Evolutionary conservation across 73 alveolate species (phyloP).

Genomic region (Paramecium biaurelia): DNA sequence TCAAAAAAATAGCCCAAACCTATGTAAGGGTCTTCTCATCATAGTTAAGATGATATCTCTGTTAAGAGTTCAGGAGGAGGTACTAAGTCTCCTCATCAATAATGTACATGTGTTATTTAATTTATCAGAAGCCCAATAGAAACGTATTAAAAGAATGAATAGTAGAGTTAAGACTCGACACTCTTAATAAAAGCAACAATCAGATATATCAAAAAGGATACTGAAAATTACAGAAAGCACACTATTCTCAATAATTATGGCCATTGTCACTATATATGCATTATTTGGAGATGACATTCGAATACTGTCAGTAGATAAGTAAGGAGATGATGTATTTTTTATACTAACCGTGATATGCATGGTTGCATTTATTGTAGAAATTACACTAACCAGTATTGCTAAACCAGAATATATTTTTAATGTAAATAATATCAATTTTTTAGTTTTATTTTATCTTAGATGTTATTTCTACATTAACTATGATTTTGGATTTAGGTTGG

Average conservation of each 20-base stretch:
- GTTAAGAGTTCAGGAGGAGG: not conserved
- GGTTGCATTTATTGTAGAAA: constrained; percentile 62
- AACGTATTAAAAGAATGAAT: not conserved
- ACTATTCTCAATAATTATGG: constrained; percentile 66
- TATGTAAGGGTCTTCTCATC: not conserved
- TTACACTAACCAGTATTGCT: constrained; percentile 56
- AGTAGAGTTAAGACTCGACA: not conserved
- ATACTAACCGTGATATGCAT: constrained; percentile 48
- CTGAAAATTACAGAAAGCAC: not conserved
- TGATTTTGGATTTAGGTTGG: constrained; percentile 82
- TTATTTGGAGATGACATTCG: constrained; percentile 87
- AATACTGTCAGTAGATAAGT: constrained; percentile 49
- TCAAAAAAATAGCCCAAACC: not conserved
- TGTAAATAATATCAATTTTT: not conserved
- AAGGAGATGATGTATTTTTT: constrained; percentile 62
- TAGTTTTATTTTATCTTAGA: constrained; percentile 83
- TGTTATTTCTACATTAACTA: constrained; percentile 75
- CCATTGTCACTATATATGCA: constrained; percentile 83
- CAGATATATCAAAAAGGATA: not conserved
- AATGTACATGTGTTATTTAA: not conserved
- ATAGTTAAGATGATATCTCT: not conserved
- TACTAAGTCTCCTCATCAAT: not conserved
- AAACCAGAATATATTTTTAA: constrained; percentile 62
- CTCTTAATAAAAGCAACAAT: not conserved
- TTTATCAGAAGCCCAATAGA: not conserved